Evolutionary conservation across 2,329 filamentous ascomycete genomes (phyloP).

Genomic region (Diaporthe nobilis): DNA sequence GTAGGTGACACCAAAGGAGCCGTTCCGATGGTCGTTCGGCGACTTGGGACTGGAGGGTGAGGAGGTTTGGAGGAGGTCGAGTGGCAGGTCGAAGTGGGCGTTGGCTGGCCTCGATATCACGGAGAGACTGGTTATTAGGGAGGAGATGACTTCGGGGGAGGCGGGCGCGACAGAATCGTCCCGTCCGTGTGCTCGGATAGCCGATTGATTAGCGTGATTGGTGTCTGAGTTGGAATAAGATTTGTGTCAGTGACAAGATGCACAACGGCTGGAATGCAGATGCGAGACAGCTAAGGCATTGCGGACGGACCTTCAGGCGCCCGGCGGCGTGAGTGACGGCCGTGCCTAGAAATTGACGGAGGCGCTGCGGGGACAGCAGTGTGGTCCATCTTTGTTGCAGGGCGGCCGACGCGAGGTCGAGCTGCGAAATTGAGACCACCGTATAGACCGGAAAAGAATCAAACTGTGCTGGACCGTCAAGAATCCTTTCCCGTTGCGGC

Average conservation of each 20-base stretch:
- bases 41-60: conserved; percentile 19
- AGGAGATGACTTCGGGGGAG: conserved; percentile 79
- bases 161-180: conserved; percentile 56
- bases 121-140: conserved; percentile 78
- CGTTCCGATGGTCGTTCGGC: conserved; percentile 56
- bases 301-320: conserved; percentile 36
- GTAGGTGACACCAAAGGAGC: conserved; percentile 81
- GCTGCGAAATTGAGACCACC: conserved; percentile 28
- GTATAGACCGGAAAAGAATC: neutral
- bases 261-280: conserved; percentile 33
- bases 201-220: conserved; percentile 36
- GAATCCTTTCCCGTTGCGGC: conserved; percentile 27
- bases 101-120: conserved; percentile 78
- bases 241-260: conserved; percentile 37
- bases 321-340: conserved; percentile 43
- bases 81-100: conserved; percentile 76
- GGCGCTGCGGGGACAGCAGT: conserved; percentile 40
- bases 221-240: conserved; percentile 37
- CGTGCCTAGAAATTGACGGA: conserved; percentile 43
- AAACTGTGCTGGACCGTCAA: conserved; percentile 17
- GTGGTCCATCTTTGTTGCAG: conserved; percentile 39
- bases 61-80: conserved; percentile 56
- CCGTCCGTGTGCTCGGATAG: conserved; percentile 29
- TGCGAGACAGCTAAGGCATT: conserved; percentile 25
- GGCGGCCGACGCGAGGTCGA: conserved; percentile 22